Conservation (phyloP, 2,329 filamentous ascomycete genomes). For the Botrytis fragariae region DNA sequence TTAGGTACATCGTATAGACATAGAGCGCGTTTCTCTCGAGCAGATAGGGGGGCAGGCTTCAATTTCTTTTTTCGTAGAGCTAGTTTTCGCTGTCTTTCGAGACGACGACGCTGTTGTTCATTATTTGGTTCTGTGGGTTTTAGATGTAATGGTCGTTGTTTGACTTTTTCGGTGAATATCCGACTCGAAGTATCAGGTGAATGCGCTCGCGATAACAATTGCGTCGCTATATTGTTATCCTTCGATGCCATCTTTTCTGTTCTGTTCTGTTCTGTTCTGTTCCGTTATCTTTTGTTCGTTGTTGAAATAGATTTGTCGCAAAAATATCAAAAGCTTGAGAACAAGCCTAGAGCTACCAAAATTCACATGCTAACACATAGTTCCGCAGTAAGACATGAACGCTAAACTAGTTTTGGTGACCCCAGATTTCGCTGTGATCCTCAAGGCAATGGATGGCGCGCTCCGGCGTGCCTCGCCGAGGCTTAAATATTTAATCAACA, state of each 20-base stretch:
- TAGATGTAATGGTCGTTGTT: conserved; percentile 76
- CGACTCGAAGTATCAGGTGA: conserved; percentile 66
- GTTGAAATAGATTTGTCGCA: not conserved
- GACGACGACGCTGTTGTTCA: conserved; percentile 52
- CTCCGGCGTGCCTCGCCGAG: conserved; percentile 8
- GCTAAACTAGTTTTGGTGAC: conserved; percentile 12
- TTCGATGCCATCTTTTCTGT: conserved; percentile 25
- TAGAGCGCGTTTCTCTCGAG: conserved; percentile 70
- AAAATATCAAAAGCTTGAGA: not conserved
- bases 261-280: not conserved
- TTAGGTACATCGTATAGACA: conserved; percentile 73
- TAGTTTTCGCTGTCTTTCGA: conserved; percentile 39
- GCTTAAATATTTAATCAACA: conserved; percentile 8
- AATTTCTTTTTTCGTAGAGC: conserved; percentile 43
- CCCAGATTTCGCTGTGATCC: conserved; percentile 12
- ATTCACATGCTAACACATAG: conserved; percentile 16
- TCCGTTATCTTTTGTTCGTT: too few species aligned
- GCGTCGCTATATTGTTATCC: conserved; percentile 18
- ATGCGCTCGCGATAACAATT: conserved; percentile 75
- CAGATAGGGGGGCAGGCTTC: conserved; percentile 69
- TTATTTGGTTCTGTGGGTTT: conserved; percentile 57
- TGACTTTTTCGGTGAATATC: conserved; percentile 80
- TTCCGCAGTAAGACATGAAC: not conserved
- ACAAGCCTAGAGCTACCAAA: not conserved
- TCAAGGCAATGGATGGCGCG: not conserved